These are phyloP conservation scores for Colletotrichum lini DNA, from an alignment of 2,329 filamentous ascomycete genomes.

Conservation along the genomic window DNA sequence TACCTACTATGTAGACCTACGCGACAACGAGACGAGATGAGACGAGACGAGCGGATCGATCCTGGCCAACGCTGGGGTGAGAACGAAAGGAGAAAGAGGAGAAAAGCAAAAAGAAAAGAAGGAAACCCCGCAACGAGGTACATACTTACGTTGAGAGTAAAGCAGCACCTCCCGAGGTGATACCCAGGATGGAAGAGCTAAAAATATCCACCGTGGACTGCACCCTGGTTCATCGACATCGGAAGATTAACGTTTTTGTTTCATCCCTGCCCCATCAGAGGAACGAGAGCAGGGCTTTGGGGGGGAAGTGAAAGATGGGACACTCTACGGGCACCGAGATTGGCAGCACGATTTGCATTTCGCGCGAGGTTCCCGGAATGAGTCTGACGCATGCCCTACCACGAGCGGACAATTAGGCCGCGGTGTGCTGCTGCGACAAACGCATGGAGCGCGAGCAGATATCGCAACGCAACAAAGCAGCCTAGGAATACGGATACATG, in stretches of 20 bases:
- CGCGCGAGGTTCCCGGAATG: slow-evolving; percentile 19
- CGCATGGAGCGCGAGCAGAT: neutral
- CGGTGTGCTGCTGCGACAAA: neutral
- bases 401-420: slow-evolving; percentile 12
- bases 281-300: slow-evolving; percentile 32
- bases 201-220: slow-evolving; percentile 41
- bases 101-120: no score
- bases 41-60: slow-evolving; percentile 39
- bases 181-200: slow-evolving; percentile 36
- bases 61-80: slow-evolving; percentile 40
- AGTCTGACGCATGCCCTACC: slow-evolving; percentile 24
- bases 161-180: neutral
- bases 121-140: no score
- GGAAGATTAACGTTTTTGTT: slow-evolving; percentile 43
- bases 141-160: no score
- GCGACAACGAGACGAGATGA: slow-evolving; percentile 27
- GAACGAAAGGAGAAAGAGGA: no score
- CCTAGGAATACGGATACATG: neutral
- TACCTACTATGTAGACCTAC: slow-evolving; percentile 7
- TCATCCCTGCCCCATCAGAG: slow-evolving; percentile 40
- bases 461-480: neutral
- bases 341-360: slow-evolving; percentile 20
- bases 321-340: neutral
- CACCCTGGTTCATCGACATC: slow-evolving; percentile 40
- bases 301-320: slow-evolving; percentile 6